These are phyloP conservation scores for Syzygium aromaticum DNA, from an alignment of 345 rosid genomes.

Conservation along the genomic window DNA sequence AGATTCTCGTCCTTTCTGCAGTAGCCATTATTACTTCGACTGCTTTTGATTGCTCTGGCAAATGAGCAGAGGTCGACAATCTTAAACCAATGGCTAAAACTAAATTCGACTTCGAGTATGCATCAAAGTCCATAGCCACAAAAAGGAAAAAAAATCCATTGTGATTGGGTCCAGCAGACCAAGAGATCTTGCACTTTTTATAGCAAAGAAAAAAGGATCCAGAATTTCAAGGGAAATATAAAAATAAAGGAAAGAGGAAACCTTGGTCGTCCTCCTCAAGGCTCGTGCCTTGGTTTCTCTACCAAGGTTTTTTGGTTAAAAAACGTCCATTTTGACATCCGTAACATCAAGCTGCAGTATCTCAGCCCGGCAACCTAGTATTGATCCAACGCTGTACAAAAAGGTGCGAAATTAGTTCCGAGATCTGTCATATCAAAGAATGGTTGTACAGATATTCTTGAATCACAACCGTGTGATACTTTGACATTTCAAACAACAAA, in stretches of 20 bases:
- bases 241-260: neutral
- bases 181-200: neutral
- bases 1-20: neutral
- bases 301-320: neutral
- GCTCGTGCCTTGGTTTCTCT: neutral
- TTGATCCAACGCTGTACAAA: conserved; percentile 66
- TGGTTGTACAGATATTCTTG: neutral
- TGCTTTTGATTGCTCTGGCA: neutral
- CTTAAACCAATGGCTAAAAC: neutral
- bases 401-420: neutral
- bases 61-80: neutral
- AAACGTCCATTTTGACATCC: conserved; percentile 82
- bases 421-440: neutral
- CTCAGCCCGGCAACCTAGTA: conserved; percentile 84
- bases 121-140: neutral
- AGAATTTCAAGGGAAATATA: neutral
- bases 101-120: neutral
- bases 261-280: neutral
- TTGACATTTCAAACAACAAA: neutral
- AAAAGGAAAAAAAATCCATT: neutral
- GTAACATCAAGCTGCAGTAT: conserved; percentile 90
- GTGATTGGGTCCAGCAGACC: neutral
- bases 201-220: neutral
- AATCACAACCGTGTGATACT: neutral
- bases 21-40: neutral